These are phyloP conservation scores for Sisymbrium altissimum DNA, from an alignment of 345 rosid genomes.

Conservation along the genomic window DNA sequence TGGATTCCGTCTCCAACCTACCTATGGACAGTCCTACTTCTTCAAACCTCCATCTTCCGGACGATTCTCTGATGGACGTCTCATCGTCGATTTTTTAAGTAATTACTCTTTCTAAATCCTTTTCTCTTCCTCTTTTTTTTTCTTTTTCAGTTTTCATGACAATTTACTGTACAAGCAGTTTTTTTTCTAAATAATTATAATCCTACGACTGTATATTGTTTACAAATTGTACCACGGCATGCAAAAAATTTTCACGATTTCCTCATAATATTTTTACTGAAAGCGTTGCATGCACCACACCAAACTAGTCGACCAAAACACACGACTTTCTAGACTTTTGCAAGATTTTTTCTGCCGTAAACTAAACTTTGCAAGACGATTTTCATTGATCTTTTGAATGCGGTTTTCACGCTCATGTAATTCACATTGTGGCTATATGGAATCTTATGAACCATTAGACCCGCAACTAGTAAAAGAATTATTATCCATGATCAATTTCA, in stretches of 20 bases:
- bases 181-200: too few species aligned
- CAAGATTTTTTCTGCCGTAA: background rate
- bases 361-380: background rate
- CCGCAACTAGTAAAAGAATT: too few species aligned
- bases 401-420: background rate
- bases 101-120: background rate
- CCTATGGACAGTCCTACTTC: constrained; percentile 43
- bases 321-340: background rate
- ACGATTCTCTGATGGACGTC: constrained; percentile 47
- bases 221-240: too few species aligned
- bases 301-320: too few species aligned
- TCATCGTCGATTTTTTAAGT: constrained; percentile 54
- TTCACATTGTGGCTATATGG: background rate
- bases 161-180: background rate
- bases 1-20: constrained; percentile 22
- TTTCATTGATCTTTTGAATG: background rate
- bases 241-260: too few species aligned
- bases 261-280: too few species aligned
- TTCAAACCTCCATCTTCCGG: constrained; percentile 44
- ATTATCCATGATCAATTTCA: too few species aligned
- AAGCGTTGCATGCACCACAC: too few species aligned
- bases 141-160: background rate
- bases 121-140: background rate
- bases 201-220: too few species aligned
- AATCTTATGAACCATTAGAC: background rate